A percentile compares a stretch with the other conserved stretches of the same genome.
phyloP scores from a whole-genome alignment of 306 rosid genomes.

The Medicago ruthenica region DNA sequence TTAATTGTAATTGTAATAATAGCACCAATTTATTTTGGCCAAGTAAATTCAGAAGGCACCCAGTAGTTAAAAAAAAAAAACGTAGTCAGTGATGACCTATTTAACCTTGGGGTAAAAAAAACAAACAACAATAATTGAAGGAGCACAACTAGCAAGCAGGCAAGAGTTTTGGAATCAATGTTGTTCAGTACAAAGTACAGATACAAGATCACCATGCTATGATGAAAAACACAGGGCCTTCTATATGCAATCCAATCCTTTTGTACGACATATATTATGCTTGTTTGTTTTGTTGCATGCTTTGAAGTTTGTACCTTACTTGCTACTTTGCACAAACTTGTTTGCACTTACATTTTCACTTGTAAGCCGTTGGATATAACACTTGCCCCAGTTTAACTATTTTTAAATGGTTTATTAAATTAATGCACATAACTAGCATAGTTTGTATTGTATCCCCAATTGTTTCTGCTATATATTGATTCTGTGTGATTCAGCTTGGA shows the following conservation, averaged over 20 bases:
- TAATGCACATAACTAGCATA: slow-evolving; percentile 21
- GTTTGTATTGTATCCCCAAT: slow-evolving; percentile 28
- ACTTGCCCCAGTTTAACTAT: slow-evolving; percentile 27
- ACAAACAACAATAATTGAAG: slow-evolving; percentile 57
- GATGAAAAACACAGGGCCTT: slow-evolving; percentile 44
- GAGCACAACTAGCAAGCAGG: slow-evolving; percentile 51
- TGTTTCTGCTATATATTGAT: slow-evolving; percentile 36
- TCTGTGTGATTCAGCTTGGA: slow-evolving; percentile 51
- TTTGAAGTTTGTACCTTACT: slow-evolving; percentile 48
- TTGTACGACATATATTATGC: slow-evolving; percentile 35
- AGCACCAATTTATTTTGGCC: slow-evolving; percentile 6
- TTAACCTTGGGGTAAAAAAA: slow-evolving; percentile 43
- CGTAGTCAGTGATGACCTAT: slow-evolving; percentile 40
- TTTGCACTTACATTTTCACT: background rate
- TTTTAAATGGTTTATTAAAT: slow-evolving; percentile 1
- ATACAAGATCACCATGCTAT: slow-evolving; percentile 43
- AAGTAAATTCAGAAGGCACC: slow-evolving; percentile 21
- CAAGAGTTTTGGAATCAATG: slow-evolving; percentile 57
- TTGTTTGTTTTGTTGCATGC: slow-evolving; percentile 50
- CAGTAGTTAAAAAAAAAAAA: slow-evolving; percentile 3
- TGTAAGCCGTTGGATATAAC: slow-evolving; percentile 35
- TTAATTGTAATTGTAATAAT: background rate
- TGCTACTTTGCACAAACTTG: slow-evolving; percentile 15
- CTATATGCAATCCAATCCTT: slow-evolving; percentile 42
- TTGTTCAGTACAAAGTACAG: slow-evolving; percentile 68